Conservation (phyloP, 2,329 filamentous ascomycete genomes). For the Stagonosporopsis chrysanthemi region DNA sequence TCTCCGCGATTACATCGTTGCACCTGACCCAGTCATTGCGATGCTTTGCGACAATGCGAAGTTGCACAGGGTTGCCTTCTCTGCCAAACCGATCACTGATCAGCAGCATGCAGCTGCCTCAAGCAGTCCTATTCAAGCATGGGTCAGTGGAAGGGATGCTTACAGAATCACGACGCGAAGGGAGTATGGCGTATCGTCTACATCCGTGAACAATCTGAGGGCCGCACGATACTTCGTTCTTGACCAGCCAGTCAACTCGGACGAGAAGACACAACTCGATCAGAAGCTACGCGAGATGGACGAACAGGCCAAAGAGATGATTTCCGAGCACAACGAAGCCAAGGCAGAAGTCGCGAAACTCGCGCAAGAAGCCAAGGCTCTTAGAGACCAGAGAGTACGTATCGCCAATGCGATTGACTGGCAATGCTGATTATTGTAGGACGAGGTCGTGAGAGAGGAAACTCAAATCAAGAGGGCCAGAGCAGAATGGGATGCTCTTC, state of each 20-base stretch:
- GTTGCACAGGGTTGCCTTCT: constrained; percentile 73
- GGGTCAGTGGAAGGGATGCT: constrained; percentile 70
- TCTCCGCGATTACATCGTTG: constrained; percentile 78
- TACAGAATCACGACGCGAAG: constrained; percentile 69
- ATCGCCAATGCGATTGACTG: background rate
- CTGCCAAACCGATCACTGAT: constrained; percentile 68
- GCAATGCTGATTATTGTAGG: constrained; percentile 20
- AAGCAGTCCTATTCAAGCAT: constrained; percentile 66
- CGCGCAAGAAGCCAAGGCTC: background rate
- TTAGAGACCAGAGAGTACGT: constrained; percentile 19
- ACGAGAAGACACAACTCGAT: constrained; percentile 68
- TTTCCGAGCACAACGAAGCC: constrained; percentile 27
- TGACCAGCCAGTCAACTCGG: constrained; percentile 74
- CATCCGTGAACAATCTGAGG: constrained; percentile 67
- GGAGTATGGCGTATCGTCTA: constrained; percentile 84
- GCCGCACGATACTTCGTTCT: constrained; percentile 73
- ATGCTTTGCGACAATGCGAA: constrained; percentile 82
- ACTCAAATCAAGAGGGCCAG: constrained; percentile 70
- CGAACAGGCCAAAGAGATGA: constrained; percentile 49
- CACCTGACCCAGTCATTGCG: constrained; percentile 82
- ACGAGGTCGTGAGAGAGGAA: constrained; percentile 67
- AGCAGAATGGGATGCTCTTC: constrained; percentile 71
- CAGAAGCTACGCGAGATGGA: constrained; percentile 57
- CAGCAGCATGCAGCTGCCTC: constrained; percentile 73
- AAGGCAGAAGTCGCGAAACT: constrained; percentile 31